Evolutionary conservation across 441 rosid species (phyloP).

Genomic region (Adansonia grandidieri): DNA sequence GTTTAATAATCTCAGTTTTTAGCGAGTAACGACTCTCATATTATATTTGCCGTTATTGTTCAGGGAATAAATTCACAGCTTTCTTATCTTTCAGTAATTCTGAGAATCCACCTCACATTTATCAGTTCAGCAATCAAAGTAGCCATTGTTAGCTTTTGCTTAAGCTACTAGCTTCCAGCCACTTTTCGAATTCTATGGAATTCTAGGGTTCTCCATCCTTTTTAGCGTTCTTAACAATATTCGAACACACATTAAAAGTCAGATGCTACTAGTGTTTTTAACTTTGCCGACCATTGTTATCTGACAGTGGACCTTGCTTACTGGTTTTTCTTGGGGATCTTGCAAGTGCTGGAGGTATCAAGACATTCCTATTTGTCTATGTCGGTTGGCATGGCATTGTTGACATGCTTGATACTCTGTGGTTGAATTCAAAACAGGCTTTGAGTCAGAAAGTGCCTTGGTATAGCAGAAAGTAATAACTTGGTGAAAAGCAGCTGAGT

Average conservation of each 20-base stretch:
- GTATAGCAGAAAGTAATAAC: not conserved
- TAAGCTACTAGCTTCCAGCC: too few relatives aligned
- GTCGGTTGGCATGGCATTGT: conserved; percentile 12
- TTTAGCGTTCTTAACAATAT: not conserved
- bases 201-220: not conserved
- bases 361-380: conserved; percentile 13
- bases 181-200: not conserved
- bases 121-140: not conserved
- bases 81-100: not conserved
- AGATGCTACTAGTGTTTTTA: not conserved
- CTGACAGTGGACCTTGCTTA: not conserved
- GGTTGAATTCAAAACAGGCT: not conserved
- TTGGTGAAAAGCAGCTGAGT: not conserved
- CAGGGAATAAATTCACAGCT: conserved; percentile 15
- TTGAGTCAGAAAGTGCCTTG: not conserved
- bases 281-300: not conserved
- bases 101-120: not conserved
- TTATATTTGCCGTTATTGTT: not conserved
- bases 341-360: conserved; percentile 10
- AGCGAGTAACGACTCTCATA: not conserved
- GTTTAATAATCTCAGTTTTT: not conserved
- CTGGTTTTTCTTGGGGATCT: not conserved
- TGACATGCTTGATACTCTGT: conserved; percentile 20
- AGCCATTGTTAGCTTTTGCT: not conserved
- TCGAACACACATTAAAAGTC: not conserved